Conservation (phyloP, 1,284 basidiomycete species). For the Waitea zeae region DNA sequence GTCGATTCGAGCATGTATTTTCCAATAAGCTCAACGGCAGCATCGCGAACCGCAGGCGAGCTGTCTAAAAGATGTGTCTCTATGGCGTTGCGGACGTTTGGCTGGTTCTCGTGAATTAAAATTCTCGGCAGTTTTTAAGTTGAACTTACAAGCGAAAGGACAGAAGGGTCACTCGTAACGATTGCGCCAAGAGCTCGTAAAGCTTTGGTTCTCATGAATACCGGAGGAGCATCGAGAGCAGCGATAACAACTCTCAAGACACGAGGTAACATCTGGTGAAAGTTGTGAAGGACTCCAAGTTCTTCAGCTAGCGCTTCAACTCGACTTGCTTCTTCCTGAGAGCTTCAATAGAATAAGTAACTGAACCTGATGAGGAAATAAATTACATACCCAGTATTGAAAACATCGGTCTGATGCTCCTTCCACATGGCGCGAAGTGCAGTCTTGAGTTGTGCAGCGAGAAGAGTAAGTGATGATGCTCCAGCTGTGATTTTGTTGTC, state of each 20-base stretch:
- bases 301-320: constrained; percentile 58
- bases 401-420: constrained; percentile 46
- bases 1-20: constrained; percentile 87
- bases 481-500: constrained; percentile 11
- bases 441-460: constrained; percentile 37
- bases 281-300: constrained; percentile 54
- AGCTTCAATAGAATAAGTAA: too few relatives aligned
- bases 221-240: constrained; percentile 65
- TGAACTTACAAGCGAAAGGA: constrained; percentile 36
- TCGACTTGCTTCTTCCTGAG: constrained; percentile 45
- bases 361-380: constrained; percentile 2
- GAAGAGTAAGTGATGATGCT: constrained; percentile 19
- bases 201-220: constrained; percentile 84
- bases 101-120: constrained; percentile 25
- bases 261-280: constrained; percentile 64
- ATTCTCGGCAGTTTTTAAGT: constrained; percentile 2
- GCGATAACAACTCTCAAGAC: constrained; percentile 63
- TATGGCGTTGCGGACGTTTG: constrained; percentile 65
- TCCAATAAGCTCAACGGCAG: constrained; percentile 88
- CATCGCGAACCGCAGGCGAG: constrained; percentile 88
- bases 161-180: constrained; percentile 71
- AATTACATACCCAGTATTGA: constrained; percentile 44
- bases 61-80: constrained; percentile 80
- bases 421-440: constrained; percentile 55
- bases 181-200: constrained; percentile 74